Conservation (phyloP, 495 filamentous ascomycete species). For the Penicillium flavigenum region DNA sequence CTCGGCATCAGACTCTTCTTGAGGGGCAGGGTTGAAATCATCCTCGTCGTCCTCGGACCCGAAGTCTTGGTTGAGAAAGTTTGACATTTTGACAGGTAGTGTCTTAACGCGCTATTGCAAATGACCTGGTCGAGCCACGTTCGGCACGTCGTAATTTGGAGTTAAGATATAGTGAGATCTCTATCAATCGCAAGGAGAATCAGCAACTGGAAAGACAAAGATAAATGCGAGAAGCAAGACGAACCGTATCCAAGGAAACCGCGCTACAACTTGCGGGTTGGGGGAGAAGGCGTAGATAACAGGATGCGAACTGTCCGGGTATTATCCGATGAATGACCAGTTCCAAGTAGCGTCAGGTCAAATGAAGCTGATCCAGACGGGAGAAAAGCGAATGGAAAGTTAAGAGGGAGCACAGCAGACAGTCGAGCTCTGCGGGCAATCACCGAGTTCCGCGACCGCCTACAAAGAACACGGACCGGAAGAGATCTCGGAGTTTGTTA, state of each 20-base stretch:
- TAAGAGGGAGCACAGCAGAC: slow-evolving; percentile 13
- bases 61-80: slow-evolving; percentile 55
- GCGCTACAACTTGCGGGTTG: slow-evolving; percentile 12
- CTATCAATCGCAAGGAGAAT: slow-evolving; percentile 2
- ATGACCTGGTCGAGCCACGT: neutral
- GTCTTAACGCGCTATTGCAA: slow-evolving; percentile 2
- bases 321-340: neutral
- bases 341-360: neutral
- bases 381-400: slow-evolving; percentile 3
- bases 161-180: neutral
- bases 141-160: neutral
- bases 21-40: slow-evolving; percentile 74
- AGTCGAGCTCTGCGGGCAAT: slow-evolving; percentile 27
- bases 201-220: neutral
- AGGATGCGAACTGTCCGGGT: neutral
- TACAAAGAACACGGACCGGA: slow-evolving; percentile 10
- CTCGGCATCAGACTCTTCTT: slow-evolving; percentile 68
- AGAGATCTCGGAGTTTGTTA: slow-evolving; percentile 3
- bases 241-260: slow-evolving; percentile 13
- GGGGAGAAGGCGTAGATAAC: neutral
- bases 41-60: slow-evolving; percentile 80
- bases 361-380: neutral
- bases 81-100: slow-evolving; percentile 44
- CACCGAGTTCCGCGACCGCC: slow-evolving; percentile 22
- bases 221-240: neutral